These are phyloP conservation scores for Aphanomyces stellatus DNA, from an alignment of 352 stramenopile genomes.

Conservation along the genomic window DNA sequence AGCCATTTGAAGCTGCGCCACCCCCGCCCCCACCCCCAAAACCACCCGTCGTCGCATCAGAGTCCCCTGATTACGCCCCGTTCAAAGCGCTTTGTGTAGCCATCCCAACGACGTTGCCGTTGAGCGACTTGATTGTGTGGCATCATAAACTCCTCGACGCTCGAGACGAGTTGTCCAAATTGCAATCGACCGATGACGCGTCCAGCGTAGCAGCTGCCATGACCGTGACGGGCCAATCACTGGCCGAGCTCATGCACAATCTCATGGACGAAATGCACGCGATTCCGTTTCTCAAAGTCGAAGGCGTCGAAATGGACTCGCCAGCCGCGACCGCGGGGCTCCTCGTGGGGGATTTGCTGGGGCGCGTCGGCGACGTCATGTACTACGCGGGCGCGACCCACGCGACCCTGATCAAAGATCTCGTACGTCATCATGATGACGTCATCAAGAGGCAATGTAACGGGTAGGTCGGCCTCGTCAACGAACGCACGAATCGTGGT, in stretches of 20 bases:
- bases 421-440: background rate
- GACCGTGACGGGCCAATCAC: background rate
- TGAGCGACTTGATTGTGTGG: background rate
- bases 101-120: background rate
- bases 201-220: too few relatives aligned
- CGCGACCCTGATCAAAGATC: constrained; percentile 4
- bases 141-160: background rate
- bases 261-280: background rate
- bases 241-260: background rate
- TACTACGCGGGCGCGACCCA: background rate
- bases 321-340: background rate
- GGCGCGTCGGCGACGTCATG: constrained; percentile 8
- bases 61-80: background rate
- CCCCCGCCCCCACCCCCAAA: background rate
- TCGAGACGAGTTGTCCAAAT: background rate
- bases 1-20: background rate
- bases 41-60: background rate
- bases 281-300: constrained; percentile 7
- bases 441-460: too few relatives aligned
- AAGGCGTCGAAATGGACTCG: background rate
- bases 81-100: background rate
- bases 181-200: too few relatives aligned
- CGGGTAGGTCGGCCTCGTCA: constrained; percentile 11
- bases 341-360: background rate
- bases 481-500: background rate